A percentile compares a stretch with the other conserved stretches of the same genome.
These are phyloP conservation scores for Populus trichocarpa DNA, from an alignment of 441 rosid genomes.

Conservation along the genomic window DNA sequence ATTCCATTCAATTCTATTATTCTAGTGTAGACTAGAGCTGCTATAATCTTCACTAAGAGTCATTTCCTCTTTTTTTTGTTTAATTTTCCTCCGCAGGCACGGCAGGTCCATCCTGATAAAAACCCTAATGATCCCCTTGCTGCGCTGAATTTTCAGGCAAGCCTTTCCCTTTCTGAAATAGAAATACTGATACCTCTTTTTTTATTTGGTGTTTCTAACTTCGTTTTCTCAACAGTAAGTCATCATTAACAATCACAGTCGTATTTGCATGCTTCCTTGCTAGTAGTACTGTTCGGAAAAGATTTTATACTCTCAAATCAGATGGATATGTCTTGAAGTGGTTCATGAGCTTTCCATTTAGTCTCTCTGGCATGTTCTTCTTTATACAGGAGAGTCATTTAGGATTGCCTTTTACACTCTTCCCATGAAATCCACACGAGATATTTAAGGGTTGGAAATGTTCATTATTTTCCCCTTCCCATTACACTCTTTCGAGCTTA, in stretches of 20 bases:
- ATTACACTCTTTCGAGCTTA: too few species aligned
- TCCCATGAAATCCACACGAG: too few species aligned
- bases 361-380: too few species aligned
- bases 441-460: too few species aligned
- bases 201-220: not conserved
- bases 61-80: not conserved
- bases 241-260: not conserved
- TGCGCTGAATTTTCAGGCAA: conserved; percentile 91
- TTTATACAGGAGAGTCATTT: too few species aligned
- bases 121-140: conserved; percentile 95
- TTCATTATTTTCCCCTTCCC: too few species aligned
- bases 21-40: not conserved
- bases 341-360: too few species aligned
- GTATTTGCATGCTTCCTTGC: not conserved
- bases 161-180: conserved; percentile 10
- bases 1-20: not conserved
- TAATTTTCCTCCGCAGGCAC: conserved; percentile 60
- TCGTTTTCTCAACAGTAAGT: not conserved
- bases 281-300: too few species aligned
- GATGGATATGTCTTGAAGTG: too few species aligned
- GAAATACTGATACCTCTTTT: too few species aligned
- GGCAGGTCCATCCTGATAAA: conserved; percentile 93
- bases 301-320: too few species aligned
- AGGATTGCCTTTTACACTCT: too few species aligned
- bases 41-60: not conserved